Conservation (phyloP, 306 rosid species). For the Hylodesmum podocarpum region DNA sequence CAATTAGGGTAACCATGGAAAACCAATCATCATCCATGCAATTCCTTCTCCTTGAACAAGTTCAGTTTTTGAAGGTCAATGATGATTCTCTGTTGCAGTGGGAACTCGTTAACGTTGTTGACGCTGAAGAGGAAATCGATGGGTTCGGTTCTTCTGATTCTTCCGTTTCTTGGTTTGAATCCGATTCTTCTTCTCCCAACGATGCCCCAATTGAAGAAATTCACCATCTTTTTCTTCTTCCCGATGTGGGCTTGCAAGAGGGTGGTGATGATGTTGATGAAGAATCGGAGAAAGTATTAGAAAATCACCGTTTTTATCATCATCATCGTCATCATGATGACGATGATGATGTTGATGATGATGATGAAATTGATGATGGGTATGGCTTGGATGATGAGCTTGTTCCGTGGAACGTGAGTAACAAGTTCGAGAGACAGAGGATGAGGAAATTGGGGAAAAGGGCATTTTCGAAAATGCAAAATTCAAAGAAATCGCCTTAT, state of each 20-base stretch:
- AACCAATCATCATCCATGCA: constrained; percentile 41
- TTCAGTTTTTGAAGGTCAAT: constrained; percentile 38
- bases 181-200: constrained; percentile 27
- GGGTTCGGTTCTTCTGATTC: constrained; percentile 27
- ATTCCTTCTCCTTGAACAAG: constrained; percentile 47
- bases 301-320: neutral
- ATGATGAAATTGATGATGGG: constrained; percentile 32
- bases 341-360: neutral
- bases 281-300: neutral
- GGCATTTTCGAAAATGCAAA: constrained; percentile 61
- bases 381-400: constrained; percentile 78
- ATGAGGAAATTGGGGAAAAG: constrained; percentile 95
- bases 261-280: neutral
- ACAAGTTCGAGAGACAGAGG: constrained; percentile 68
- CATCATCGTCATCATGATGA: neutral
- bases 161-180: too few relatives aligned
- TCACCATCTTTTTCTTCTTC: neutral
- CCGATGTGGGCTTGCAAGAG: neutral
- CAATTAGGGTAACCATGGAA: constrained; percentile 35
- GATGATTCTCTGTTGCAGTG: constrained; percentile 57
- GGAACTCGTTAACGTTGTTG: constrained; percentile 44
- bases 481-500: constrained; percentile 57
- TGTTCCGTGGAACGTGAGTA: constrained; percentile 77
- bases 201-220: constrained; percentile 17
- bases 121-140: constrained; percentile 21